Conservation (phyloP, 1,284 basidiomycete genomes). For the Boletus sp. region DNA sequence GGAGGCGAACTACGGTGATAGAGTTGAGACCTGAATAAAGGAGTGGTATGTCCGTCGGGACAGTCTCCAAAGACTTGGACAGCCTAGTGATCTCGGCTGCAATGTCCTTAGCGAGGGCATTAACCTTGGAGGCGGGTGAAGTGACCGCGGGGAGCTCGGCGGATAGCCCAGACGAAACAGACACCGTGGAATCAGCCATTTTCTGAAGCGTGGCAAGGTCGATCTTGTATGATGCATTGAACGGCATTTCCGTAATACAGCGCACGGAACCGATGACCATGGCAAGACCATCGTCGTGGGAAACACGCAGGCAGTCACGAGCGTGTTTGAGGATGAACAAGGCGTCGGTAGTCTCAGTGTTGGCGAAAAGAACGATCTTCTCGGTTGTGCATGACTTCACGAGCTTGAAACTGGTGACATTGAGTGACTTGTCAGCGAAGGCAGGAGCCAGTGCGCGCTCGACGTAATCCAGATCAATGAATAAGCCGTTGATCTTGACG, state of each 20-base stretch:
- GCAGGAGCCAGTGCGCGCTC: constrained; percentile 23
- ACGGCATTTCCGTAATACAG: constrained; percentile 27
- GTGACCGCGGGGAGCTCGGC: not conserved
- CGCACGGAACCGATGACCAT: constrained; percentile 25
- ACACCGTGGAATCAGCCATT: constrained; percentile 19
- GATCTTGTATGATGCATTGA: constrained; percentile 31
- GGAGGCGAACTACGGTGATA: constrained; percentile 23
- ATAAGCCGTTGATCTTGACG: constrained; percentile 28
- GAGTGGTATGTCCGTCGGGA: constrained; percentile 17
- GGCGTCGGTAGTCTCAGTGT: constrained; percentile 16
- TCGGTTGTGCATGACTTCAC: constrained; percentile 24
- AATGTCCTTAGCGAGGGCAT: constrained; percentile 13
- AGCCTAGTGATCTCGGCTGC: constrained; percentile 19
- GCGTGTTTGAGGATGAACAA: constrained; percentile 22
- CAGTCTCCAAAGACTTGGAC: constrained; percentile 16
- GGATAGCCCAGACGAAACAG: not conserved
- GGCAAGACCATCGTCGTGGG: constrained; percentile 18
- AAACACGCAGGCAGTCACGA: constrained; percentile 16
- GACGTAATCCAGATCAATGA: constrained; percentile 26
- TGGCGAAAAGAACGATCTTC: constrained; percentile 26
- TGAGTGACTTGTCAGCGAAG: constrained; percentile 16
- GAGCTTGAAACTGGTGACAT: constrained; percentile 22
- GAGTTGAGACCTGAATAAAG: constrained; percentile 28
- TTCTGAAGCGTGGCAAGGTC: constrained; percentile 25
- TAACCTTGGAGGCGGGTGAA: constrained; percentile 6